phyloP scores from a whole-genome alignment of 768 basidiomycete species.

The Agrocybe pediades region DNA sequence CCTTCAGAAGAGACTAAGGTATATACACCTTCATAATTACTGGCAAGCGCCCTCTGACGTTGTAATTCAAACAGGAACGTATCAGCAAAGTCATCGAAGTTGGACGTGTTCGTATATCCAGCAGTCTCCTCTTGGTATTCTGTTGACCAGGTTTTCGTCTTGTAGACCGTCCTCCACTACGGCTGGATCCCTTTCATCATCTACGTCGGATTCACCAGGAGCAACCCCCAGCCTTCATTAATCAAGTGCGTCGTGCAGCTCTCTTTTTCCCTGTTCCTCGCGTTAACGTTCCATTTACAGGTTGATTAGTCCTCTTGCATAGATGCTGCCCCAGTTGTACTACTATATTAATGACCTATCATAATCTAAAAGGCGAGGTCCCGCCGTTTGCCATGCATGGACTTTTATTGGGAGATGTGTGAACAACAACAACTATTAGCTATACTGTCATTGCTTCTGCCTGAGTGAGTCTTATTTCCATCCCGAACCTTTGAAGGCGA shows the following conservation, averaged over 20 bases:
- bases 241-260: conserved; percentile 73
- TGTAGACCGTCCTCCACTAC: conserved; percentile 87
- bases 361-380: conserved; percentile 22
- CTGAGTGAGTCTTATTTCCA: conserved; percentile 33
- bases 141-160: background rate
- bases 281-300: conserved; percentile 39
- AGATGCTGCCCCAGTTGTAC: conserved; percentile 24
- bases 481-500: conserved; percentile 16
- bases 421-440: background rate
- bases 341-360: conserved; percentile 27
- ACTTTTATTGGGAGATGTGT: background rate
- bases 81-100: conserved; percentile 81
- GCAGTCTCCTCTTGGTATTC: background rate
- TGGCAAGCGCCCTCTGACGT: background rate
- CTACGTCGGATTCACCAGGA: conserved; percentile 90
- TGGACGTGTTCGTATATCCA: conserved; percentile 57
- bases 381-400: conserved; percentile 3
- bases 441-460: background rate
- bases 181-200: conserved; percentile 97
- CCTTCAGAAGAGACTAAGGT: conserved; percentile 94
- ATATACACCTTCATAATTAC: conserved; percentile 11
- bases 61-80: conserved; percentile 71
- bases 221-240: conserved; percentile 91
- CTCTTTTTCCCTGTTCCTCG: conserved; percentile 1
- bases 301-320: conserved; percentile 93